Evolutionary conservation across 139 green algal genomes (phyloP).

Genomic region (Auxenochlorella pyrenoidosa): DNA sequence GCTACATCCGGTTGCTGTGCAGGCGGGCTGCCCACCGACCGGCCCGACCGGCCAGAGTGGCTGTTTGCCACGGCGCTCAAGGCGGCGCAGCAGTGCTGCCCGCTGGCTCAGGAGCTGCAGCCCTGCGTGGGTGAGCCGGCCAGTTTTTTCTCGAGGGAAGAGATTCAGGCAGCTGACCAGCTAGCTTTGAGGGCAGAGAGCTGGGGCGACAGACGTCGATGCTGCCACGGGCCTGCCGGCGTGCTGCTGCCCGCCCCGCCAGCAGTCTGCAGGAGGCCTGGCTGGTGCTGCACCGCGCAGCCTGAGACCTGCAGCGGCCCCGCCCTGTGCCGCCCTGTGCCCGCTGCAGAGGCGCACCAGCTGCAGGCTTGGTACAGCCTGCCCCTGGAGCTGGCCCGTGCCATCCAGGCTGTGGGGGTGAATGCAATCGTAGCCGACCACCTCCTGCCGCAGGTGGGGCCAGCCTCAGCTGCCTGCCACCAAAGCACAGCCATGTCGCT

Average conservation of each 20-base stretch:
- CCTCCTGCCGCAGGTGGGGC: slow-evolving; percentile 43
- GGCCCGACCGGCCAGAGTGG: slow-evolving; percentile 58
- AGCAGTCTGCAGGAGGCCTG: no score
- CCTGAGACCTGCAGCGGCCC: no score
- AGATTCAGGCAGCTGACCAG: no score
- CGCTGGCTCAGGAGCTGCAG: slow-evolving; percentile 47
- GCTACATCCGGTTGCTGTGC: slow-evolving; percentile 26
- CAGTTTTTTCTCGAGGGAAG: no score
- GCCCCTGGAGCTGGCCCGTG: slow-evolving; percentile 56
- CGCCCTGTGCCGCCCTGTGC: no score
- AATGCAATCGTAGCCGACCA: slow-evolving; percentile 47
- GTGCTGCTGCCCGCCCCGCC: slow-evolving; percentile 21
- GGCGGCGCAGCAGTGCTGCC: slow-evolving; percentile 18
- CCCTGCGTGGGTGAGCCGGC: slow-evolving; percentile 22
- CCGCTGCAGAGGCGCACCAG: slow-evolving; percentile 14
- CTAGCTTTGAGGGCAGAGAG: no score
- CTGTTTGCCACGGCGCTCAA: slow-evolving; percentile 52
- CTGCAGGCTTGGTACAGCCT: slow-evolving; percentile 41
- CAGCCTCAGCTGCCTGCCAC: no score
- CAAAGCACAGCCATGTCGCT: no score
- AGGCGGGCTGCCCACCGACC: slow-evolving; percentile 46
- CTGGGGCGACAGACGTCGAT: no score
- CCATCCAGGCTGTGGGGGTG: slow-evolving; percentile 42
- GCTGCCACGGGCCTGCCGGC: no score
- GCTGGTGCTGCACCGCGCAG: no score